Evolutionary conservation across 306 rosid genomes (phyloP), one percentile per base, ranked within the genome.

Genomic region (Vigna trinervia): DNA sequence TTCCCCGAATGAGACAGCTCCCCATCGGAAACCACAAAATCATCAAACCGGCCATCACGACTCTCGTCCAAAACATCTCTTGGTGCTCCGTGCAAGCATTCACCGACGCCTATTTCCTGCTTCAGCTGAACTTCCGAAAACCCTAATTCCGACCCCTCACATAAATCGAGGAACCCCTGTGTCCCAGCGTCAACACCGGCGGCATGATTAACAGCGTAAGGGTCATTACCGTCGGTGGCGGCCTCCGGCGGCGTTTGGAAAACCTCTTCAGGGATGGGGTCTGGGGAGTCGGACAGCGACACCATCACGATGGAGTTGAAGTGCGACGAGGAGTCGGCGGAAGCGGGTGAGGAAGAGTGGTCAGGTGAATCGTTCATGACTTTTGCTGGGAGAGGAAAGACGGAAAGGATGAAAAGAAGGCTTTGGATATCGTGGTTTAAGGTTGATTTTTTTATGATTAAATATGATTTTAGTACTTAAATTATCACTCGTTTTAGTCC

Each of bases 241-340:
- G 32, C 12, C 19, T 89, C 88, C 0, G 93, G 89, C 1, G 89
- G 93, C 4, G 92, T 91, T 61, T 83, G 86, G 54, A 86, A 91
- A 13, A 82, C 83, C 15, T 89, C 88, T 57, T 71, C 82, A 8
- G 81, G 63, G 77, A 28, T 47, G 58, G 47, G 32, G 2, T 63
- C 72, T 23, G 15, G 73, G 30, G 76, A 80, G 8, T 82, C 88
- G 6, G 90, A 75, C 1, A 26, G 80, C 38, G 91, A 82, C 14
- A 71, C 11, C 81, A 90, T 76, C 14, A 79, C 1, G 12, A 88
- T 65, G 61, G 75, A 38, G 15, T 65, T 7, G 46, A 69, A 32
- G 12, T 19, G 8, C 34, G 22, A 4, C 17, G 74, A 52, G 8
- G 22, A 5, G 0, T 23, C 30, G 41, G 1, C 8, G 51, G 14